Base-by-base conservation (phyloP, 2,329 filamentous ascomycete species). In the Cladosporium sp. region DNA sequence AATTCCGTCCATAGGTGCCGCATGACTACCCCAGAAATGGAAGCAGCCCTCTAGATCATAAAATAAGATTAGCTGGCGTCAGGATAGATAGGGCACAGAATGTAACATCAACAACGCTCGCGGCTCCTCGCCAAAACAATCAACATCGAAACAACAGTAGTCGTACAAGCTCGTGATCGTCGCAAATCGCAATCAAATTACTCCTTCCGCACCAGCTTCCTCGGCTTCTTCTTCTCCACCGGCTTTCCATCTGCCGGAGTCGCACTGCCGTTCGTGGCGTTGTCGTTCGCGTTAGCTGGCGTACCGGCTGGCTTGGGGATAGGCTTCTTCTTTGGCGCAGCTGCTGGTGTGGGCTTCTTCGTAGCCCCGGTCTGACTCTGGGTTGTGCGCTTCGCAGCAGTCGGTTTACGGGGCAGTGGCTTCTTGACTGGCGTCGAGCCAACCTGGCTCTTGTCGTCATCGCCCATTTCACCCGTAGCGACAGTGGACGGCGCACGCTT, bases 201-300 rank as follows among this genome's bases (percentile, higher is more conserved):
- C 57, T 59, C 38, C 57, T 59, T 59, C 38, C 63, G 67, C 58
- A 59, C 57, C 44, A 75, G 60, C 65, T 75, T 75, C 49, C 71
- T 65, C 38, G 73, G 73, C 67, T 75, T 75, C 69, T 74, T 75
- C 68, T 68, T 75, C 68, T 74, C 73, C 4, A 59, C 70, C 30
- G 71, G 68, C 63, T 68, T 74, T 68, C 72, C 72, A 4, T 52
- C 70, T 28, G 71, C 66, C 59, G 55, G 28, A 3, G 63, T 36
- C 15, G 52, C 18, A 18, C 24, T 65, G 15, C 67, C 66, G 32
- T 71, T 71, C 4, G 64, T 59, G 12, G 63, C 57, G 11, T 8
- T 59, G 28, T 59, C 66, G 2, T n/a, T 47, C 14, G 30, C 55
- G 8, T 41, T 65, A 8, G 63, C 44, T 14, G 67, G 67, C 47